Conservation (phyloP, 805 yeast genomes). For the Vanderwaltozyma verrucispora region DNA sequence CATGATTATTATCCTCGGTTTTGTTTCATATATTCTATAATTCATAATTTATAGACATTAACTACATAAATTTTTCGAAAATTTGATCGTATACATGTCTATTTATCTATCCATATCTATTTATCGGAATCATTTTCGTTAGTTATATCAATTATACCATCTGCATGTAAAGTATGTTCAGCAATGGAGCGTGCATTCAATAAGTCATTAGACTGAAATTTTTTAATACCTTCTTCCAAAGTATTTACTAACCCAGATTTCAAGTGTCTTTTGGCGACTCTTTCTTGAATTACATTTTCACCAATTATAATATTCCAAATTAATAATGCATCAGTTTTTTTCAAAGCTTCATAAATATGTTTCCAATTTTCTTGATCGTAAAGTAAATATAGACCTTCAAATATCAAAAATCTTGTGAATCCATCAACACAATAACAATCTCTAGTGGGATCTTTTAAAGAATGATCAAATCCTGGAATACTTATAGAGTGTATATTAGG, state of each 20-base stretch:
- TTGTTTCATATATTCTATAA: no score
- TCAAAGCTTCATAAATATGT: conserved; percentile 10
- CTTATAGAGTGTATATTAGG: conserved; percentile 29
- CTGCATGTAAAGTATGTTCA: conserved; percentile 10
- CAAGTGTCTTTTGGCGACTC: conserved; percentile 62
- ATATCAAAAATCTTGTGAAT: conserved; percentile 42
- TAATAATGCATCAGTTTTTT: conserved; percentile 27
- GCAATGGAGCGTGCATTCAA: conserved; percentile 44
- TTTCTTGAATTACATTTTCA: conserved; percentile 34
- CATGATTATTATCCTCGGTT: no score
- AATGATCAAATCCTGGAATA: conserved; percentile 71
- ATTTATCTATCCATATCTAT: no score
- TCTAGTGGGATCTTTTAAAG: conserved; percentile 58
- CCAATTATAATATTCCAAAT: conserved; percentile 44
- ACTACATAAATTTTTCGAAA: no score
- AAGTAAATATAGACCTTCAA: conserved; percentile 71
- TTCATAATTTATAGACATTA: no score
- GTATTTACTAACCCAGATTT: conserved; percentile 41
- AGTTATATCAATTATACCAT: conserved; percentile 10
- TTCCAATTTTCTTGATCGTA: conserved; percentile 52
- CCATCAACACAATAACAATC: conserved; percentile 39
- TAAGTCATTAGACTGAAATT: conserved; percentile 49
- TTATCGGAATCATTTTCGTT: no score
- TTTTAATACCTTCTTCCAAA: conserved; percentile 39
- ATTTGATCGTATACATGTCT: no score